Base-by-base conservation (phyloP, 306 rosid genomes). In the Adenanthera pavonina region DNA sequence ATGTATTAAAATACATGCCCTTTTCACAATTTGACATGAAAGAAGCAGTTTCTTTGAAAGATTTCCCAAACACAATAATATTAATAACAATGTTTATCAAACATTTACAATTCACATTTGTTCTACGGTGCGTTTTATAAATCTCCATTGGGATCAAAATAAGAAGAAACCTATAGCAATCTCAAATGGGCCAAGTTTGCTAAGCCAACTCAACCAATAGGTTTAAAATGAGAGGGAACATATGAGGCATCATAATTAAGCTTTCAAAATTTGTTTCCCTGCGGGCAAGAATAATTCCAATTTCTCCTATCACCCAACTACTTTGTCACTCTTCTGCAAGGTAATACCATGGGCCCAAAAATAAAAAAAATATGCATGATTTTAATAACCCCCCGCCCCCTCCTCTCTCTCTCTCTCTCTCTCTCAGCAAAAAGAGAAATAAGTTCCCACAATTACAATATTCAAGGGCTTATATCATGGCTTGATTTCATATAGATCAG, bases 231-330 rank as follows among this genome's bases (percentile, higher is more conserved):
- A 49, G 44, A 19, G 75, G 69, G 9, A 13, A 25, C 16, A 49
- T 36, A 69, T 49, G 33, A 73, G 19, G 3, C 77, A 73, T 33
- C 59, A 47, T 13, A 43, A 48, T 49, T 72, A 72, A 33, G 46
- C 40, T 33, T 51, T 51, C 14, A 16, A 56, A 72, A 48, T 46
- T 53, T 49, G 17, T 72, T 72, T 49, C 46, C 16, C 66, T 4
- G 77, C 77, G 52, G 64, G 44, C 15, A 49, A 72, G 25, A 51
- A 51, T 34, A 72, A 34, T 19, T 74, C 35, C 78, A 54, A 36
- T 40, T 73, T 38, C 6, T 38, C 78, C 67, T 5, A 38, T 56
- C 78, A 52, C 49, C n/a, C 34, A 60, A 14, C 19, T 20, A 46
- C 34, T 57, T 57, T 47, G 19, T 12, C 75, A 11, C 33, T 43